These are phyloP conservation scores for Pseudogymnoascus sp. DNA, from an alignment of 2,329 filamentous ascomycete species.

Conservation along the genomic window DNA sequence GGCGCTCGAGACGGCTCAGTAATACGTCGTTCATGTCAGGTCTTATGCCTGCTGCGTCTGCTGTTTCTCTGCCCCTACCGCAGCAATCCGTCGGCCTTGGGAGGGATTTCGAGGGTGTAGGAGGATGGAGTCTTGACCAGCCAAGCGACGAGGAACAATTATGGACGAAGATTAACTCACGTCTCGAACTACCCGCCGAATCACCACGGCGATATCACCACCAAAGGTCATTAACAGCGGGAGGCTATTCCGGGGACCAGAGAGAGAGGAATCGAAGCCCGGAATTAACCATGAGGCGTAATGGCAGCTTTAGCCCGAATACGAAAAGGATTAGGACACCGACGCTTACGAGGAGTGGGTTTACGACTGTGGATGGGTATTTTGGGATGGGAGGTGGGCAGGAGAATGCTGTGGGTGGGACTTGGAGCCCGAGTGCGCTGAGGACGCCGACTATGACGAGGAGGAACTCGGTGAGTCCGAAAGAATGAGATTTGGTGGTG, in stretches of 20 bases:
- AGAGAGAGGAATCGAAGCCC: slow-evolving; percentile 11
- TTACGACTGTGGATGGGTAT: slow-evolving; percentile 14
- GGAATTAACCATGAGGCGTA: slow-evolving; percentile 10
- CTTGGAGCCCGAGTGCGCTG: background rate
- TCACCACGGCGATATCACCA: slow-evolving; percentile 33
- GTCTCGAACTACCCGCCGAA: slow-evolving; percentile 40
- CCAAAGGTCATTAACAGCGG: slow-evolving; percentile 27
- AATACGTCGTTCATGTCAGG: slow-evolving; percentile 14
- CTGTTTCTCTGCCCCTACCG: background rate
- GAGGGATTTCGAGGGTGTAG: slow-evolving; percentile 51
- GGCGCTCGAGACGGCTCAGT: background rate
- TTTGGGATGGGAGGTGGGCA: slow-evolving; percentile 12
- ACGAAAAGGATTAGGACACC: slow-evolving; percentile 42
- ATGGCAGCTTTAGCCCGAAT: slow-evolving; percentile 30
- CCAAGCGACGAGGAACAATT: slow-evolving; percentile 28
- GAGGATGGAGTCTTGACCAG: slow-evolving; percentile 44
- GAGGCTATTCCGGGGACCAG: slow-evolving; percentile 16
- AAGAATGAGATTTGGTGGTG: background rate
- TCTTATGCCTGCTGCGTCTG: slow-evolving; percentile 20
- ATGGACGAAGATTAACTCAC: slow-evolving; percentile 45
- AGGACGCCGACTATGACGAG: background rate
- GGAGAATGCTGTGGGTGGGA: background rate
- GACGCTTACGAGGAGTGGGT: slow-evolving; percentile 22
- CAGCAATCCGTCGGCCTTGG: slow-evolving; percentile 41
- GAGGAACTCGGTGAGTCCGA: slow-evolving; percentile 8